Percentiles rank a stretch among this genome's conserved stretches.
Evolutionary conservation across 225 moss, liverwort and hornwort genomes (phyloP).

Genomic region (Physcomitrium patens): DNA sequence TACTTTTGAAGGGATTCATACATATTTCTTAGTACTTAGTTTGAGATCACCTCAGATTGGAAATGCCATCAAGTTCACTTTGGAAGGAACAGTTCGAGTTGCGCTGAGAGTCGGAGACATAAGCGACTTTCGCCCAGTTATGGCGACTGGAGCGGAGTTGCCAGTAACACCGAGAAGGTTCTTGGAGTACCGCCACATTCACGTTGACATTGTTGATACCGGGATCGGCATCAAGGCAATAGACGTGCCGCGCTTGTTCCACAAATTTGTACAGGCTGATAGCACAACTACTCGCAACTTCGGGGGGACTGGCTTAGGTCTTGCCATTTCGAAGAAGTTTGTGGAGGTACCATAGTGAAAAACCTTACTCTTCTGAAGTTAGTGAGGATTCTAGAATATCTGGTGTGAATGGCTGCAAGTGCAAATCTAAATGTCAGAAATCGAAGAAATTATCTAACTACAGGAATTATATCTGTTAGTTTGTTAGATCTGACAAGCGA

Average conservation of each 20-base stretch:
- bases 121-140: conserved; percentile 51
- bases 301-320: conserved; percentile 71
- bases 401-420: too few species aligned
- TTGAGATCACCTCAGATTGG: conserved; percentile 27
- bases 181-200: conserved; percentile 37
- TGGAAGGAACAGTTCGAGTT: conserved; percentile 52
- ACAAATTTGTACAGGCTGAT: conserved; percentile 74
- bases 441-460: too few species aligned
- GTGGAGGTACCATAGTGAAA: conserved; percentile 24
- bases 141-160: conserved; percentile 36
- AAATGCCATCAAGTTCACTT: conserved; percentile 71
- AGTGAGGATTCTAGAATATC: too few species aligned
- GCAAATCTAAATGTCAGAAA: too few species aligned
- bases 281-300: conserved; percentile 60
- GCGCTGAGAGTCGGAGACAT: conserved; percentile 41
- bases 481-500: not conserved
- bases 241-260: conserved; percentile 65
- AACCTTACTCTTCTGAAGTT: too few species aligned
- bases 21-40: not conserved
- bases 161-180: conserved; percentile 28
- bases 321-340: conserved; percentile 54
- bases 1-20: not conserved
- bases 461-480: not conserved
- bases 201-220: conserved; percentile 62
- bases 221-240: conserved; percentile 56